A percentile compares a stretch with the other conserved stretches of the same genome.
phyloP scores from a whole-genome alignment of 495 filamentous ascomycete species.

The Choiromyces venosus region DNA sequence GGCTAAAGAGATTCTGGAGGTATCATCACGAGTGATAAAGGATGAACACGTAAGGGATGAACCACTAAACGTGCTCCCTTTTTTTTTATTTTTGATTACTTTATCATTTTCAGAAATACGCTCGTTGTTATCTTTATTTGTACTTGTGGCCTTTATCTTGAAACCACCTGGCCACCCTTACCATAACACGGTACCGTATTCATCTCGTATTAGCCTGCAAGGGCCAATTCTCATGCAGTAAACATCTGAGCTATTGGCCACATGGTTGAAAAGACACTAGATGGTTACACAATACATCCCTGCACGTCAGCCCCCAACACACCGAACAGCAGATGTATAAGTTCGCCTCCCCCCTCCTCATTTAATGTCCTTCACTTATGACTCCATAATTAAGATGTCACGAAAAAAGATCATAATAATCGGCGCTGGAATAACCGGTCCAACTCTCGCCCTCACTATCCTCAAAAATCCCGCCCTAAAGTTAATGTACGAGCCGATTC shows the following conservation, averaged over 20 bases:
- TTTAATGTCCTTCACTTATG: not conserved
- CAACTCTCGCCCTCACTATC: conserved; percentile 28
- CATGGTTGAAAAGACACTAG: not conserved
- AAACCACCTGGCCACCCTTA: no score
- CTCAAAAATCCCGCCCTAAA: conserved; percentile 18
- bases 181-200: no score
- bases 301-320: not conserved
- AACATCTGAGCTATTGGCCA: not conserved
- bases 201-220: not conserved
- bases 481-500: conserved; percentile 14
- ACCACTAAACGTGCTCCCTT: not conserved
- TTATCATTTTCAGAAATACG: not conserved
- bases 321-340: not conserved
- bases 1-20: not conserved
- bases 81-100: not conserved
- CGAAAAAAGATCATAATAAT: conserved; percentile 13
- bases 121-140: not conserved
- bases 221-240: not conserved
- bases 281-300: not conserved
- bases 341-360: not conserved
- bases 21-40: not conserved
- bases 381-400: not conserved
- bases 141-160: no score
- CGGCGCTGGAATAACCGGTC: conserved; percentile 29
- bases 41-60: not conserved